Base-by-base conservation (phyloP, 257 asterid genomes). In the Ehretia macrophylla region DNA sequence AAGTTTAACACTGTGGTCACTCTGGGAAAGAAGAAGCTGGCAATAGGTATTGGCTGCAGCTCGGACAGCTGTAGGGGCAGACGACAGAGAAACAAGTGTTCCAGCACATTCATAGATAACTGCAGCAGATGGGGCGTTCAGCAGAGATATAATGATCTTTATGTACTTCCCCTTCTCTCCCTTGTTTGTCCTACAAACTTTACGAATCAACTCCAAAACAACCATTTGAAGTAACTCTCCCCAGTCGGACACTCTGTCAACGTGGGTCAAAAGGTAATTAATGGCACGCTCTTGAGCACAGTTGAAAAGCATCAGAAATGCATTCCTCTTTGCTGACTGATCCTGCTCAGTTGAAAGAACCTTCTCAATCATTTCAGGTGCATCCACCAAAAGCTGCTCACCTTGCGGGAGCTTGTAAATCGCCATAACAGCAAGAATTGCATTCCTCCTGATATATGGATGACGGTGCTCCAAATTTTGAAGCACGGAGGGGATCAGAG, bases 1-100 rank as follows among this genome's bases (percentile, higher is more conserved):
- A 55, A 90, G 97, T 72, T 90, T 90, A 55, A 90, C 96, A 69
- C 81, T 90, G 74, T 90, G 63, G 75, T 90, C 97, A 64, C 97
- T 90, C 83, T 90, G 97, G 42, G 97, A 90, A 12, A 74, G 81
- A 71, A 90, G 96, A 64, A 90, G 96, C 82, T 90, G 90, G 71
- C 96, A 77, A 60, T 90, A 90, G 27, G 96, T 90, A 79, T 83
- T 85, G 50, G 97, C 96, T 22, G 97, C 97, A 72, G 95, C 96
- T 72, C 84, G 77, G 57, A 90, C 76, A 55, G 97, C 97, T 1
- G 97, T 87, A 14, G 96, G 97, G 50, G 97, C 97, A 66, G 96
- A 87, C 45, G 97, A 90, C 81, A 90, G 52, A 46, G 97, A 87
- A 54, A 90, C 96, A 32, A 90, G 93, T 56, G 97, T 90, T 66